Evolutionary conservation across 495 filamentous ascomycete genomes (phyloP).

Genomic region (Terfezia claveryi): DNA sequence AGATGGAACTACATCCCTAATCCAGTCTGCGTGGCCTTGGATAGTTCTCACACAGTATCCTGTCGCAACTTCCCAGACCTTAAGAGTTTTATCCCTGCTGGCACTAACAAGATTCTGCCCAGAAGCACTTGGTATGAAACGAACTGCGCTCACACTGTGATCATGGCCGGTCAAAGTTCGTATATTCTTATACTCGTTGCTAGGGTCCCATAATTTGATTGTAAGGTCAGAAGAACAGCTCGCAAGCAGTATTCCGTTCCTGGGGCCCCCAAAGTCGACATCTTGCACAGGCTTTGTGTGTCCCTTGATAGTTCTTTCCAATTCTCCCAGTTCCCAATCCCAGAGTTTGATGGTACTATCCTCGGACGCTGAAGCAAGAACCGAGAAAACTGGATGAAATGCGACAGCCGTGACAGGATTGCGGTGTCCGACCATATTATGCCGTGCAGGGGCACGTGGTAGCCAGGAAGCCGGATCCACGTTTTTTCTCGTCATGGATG

Average conservation of each 20-base stretch:
- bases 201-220: constrained; percentile 92
- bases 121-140: constrained; percentile 62
- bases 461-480: constrained; percentile 77
- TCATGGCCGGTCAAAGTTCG: constrained; percentile 85
- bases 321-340: constrained; percentile 92
- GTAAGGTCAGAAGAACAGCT: constrained; percentile 79
- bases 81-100: constrained; percentile 58
- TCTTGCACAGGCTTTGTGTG: constrained; percentile 80
- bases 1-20: constrained; percentile 63
- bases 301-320: constrained; percentile 78
- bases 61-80: constrained; percentile 83
- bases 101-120: constrained; percentile 66
- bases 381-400: constrained; percentile 86
- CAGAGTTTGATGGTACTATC: constrained; percentile 81
- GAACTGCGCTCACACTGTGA: constrained; percentile 67
- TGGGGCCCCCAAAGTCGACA: constrained; percentile 77
- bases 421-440: constrained; percentile 71
- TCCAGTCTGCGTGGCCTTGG: constrained; percentile 68
- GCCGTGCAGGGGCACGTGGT: constrained; percentile 53
- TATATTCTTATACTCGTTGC: constrained; percentile 87
- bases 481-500: constrained; percentile 52
- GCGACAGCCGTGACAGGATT: constrained; percentile 66
- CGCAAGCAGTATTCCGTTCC: constrained; percentile 65
- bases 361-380: constrained; percentile 78
- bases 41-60: constrained; percentile 81